Evolutionary conservation across 352 stramenopile species (phyloP).

Genomic region (Lagenidium sp.): DNA sequence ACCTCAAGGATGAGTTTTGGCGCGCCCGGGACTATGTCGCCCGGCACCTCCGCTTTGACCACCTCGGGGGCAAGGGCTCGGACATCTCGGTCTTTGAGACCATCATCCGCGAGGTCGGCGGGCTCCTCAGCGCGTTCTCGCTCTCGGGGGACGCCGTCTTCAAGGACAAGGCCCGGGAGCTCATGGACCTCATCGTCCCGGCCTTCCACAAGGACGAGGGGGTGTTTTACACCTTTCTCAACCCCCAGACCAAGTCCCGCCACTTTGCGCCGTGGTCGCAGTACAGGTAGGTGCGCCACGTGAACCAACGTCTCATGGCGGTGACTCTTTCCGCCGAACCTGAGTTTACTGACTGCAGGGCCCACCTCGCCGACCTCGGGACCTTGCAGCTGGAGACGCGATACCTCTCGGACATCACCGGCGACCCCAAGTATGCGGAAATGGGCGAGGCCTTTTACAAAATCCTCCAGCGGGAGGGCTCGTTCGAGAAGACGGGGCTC

Average conservation of each 20-base stretch:
- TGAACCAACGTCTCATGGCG: slow-evolving; percentile 14
- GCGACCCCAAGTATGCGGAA: slow-evolving; percentile 57
- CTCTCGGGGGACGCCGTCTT: slow-evolving; percentile 84
- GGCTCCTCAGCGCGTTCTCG: slow-evolving; percentile 94
- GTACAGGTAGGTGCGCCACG: slow-evolving; percentile 38
- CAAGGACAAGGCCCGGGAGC: slow-evolving; percentile 89
- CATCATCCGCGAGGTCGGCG: slow-evolving; percentile 96
- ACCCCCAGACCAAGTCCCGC: slow-evolving; percentile 68
- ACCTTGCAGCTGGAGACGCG: slow-evolving; percentile 81
- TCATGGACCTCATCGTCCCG: slow-evolving; percentile 85
- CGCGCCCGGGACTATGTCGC: slow-evolving; percentile 86
- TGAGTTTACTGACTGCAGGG: no score
- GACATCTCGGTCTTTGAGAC: slow-evolving; percentile 97
- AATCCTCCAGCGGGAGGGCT: slow-evolving; percentile 59
- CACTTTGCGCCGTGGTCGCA: slow-evolving; percentile 13
- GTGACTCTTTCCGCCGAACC: no score
- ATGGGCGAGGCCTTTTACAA: slow-evolving; percentile 75
- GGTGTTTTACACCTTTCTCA: slow-evolving; percentile 87
- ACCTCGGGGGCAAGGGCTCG: slow-evolving; percentile 37
- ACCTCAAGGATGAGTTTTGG: slow-evolving; percentile 87
- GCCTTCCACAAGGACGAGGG: slow-evolving; percentile 87
- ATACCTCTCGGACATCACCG: slow-evolving; percentile 74
- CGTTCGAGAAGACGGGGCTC: slow-evolving; percentile 73
- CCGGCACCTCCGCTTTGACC: slow-evolving; percentile 70
- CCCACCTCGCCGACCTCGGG: slow-evolving; percentile 71